Conservation (phyloP, 1,284 basidiomycete genomes). For the Chalciporus piperatoides region DNA sequence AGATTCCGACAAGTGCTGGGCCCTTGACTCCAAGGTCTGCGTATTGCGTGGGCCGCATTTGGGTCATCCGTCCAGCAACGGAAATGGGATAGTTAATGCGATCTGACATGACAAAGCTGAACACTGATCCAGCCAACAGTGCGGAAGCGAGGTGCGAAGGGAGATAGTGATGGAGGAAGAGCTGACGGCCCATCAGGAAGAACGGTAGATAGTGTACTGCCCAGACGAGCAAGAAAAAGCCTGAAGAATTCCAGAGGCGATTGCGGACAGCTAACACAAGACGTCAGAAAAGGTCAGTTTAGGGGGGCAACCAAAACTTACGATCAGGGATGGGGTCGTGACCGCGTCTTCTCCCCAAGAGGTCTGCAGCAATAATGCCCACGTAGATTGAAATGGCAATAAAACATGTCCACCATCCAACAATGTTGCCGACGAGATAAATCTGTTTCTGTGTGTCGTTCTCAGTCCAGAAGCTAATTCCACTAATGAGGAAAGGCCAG, state of each 20-base stretch:
- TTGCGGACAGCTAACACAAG: constrained; percentile 71
- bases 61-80: constrained; percentile 56
- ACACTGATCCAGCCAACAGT: constrained; percentile 85
- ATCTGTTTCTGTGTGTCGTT: constrained; percentile 85
- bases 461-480: constrained; percentile 98
- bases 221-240: constrained; percentile 96
- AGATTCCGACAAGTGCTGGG: constrained; percentile 57
- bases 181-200: constrained; percentile 96
- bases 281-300: constrained; percentile 2
- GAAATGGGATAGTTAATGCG: constrained; percentile 94
- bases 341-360: constrained; percentile 82
- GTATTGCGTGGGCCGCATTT: constrained; percentile 56
- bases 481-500: constrained; percentile 95
- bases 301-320: constrained; percentile 42
- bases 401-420: constrained; percentile 94
- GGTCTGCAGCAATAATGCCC: constrained; percentile 86
- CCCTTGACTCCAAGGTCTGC: constrained; percentile 74
- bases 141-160: constrained; percentile 92
- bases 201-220: constrained; percentile 96
- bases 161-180: constrained; percentile 98
- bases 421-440: constrained; percentile 92
- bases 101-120: constrained; percentile 91
- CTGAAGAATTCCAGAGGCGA: constrained; percentile 90
- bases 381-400: constrained; percentile 83
- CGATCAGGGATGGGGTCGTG: constrained; percentile 83